Base-by-base conservation (phyloP, 208 protist species). In the Acanthamoeba sp. region DNA sequence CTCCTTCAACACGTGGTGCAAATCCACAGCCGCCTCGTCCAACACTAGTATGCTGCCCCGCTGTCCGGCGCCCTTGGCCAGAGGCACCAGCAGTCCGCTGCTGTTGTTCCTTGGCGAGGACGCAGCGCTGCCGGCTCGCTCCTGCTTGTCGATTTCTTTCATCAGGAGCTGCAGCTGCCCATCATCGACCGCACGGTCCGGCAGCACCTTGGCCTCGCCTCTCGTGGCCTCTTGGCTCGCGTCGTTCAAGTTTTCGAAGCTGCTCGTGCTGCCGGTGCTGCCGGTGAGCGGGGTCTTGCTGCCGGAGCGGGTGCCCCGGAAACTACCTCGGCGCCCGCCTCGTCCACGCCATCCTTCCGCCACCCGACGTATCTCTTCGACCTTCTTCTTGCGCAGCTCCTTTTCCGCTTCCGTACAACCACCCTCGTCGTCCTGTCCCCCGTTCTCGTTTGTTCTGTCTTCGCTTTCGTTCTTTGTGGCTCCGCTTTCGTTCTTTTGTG, bases 321-420 rank as follows among this genome's bases (percentile, higher is more conserved):
- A 1, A 1, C 64, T 71, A 29, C 69, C 69, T 6, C 69, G 69
- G 14, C 69, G 69, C 36, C 69, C 69, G 10, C 38, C 38, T 45
- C 69, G 69, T 2, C 20, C 69, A 1, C 69, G 69, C 69, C 59
- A 69, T 32, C 69, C 69, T 36, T 38, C 69, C 69, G 69, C 29
- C 29, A 45, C 69, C 38, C 76, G 38, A 12, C 76, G 76, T 85
- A 85, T 85, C 76, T 85, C 45, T 22, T 85, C 76, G 42, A 85
- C 76, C 45, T 85, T 85, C 76, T 85, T 85, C 38, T 18, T 50
- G 24, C 76, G 76, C 12, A 57, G 38, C 14, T 85, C 69, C 69
- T 78, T 78, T 5, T 78, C 69, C 27, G 29, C 16, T 22, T 42
- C 69, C 20, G 16, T 78, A 2, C 29, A 7, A 7, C n/a, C n/a